Evolutionary conservation across 176 grass and related monocot species (phyloP).

Genomic region (Avena insularis): DNA sequence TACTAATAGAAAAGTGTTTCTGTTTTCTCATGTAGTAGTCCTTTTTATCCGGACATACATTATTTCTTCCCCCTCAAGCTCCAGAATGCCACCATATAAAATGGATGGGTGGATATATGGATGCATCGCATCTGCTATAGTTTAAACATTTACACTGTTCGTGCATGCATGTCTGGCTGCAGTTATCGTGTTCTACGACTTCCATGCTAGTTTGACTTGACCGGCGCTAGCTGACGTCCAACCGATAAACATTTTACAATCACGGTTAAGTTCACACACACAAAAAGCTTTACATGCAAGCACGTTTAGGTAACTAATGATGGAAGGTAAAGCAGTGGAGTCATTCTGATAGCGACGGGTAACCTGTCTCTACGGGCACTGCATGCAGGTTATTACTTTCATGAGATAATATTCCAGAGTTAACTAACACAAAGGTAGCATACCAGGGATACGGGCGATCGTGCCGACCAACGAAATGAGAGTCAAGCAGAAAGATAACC

Average conservation of each 20-base stretch:
- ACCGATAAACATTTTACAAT: constrained; percentile 9
- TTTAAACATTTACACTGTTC: no score
- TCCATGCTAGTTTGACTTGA: neutral
- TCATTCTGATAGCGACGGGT: constrained; percentile 15
- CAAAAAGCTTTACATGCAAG: neutral
- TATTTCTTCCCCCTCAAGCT: no score
- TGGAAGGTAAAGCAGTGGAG: neutral
- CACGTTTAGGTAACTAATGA: constrained; percentile 38
- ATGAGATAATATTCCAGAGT: neutral
- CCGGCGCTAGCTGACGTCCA: neutral
- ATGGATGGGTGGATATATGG: no score
- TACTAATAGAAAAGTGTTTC: no score
- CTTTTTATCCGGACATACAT: no score
- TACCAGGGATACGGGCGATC: constrained; percentile 32
- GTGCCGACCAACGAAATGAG: constrained; percentile 27
- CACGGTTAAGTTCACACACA: constrained; percentile 5
- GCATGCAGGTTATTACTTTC: neutral
- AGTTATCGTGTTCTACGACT: no score
- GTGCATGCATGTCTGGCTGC: no score
- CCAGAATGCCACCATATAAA: no score
- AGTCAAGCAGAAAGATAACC: constrained; percentile 9
- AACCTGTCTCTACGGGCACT: neutral
- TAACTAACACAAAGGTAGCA: neutral
- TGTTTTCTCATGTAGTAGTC: no score
- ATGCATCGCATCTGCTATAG: no score